Percentiles rank a stretch among this genome's conserved stretches.
Evolutionary conservation across 495 filamentous ascomycete genomes (phyloP).

Genomic region (Xylaria telfairii): DNA sequence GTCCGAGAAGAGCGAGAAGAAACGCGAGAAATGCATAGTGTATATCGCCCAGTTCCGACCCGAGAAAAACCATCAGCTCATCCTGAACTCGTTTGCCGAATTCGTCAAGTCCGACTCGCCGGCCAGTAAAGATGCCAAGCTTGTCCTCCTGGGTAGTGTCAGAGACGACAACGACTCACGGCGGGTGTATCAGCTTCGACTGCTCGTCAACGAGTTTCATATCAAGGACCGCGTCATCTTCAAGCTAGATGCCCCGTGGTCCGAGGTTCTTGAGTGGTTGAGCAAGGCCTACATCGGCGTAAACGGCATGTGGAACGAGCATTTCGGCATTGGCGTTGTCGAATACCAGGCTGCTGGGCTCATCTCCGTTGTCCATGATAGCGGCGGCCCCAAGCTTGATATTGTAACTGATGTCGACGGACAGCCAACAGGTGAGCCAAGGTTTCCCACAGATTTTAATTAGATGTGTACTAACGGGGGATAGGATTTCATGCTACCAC

Average conservation of each 20-base stretch:
- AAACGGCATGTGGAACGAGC: slow-evolving; percentile 99
- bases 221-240: slow-evolving; percentile 86
- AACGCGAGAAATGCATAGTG: slow-evolving; percentile 72
- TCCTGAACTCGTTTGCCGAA: slow-evolving; percentile 81
- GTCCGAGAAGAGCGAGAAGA: slow-evolving; percentile 65
- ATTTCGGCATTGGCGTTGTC: slow-evolving; percentile 97
- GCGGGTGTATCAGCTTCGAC: slow-evolving; percentile 86
- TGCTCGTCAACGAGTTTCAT: slow-evolving; percentile 85
- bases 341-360: slow-evolving; percentile 97
- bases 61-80: slow-evolving; percentile 91
- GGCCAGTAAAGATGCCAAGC: slow-evolving; percentile 61
- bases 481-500: slow-evolving; percentile 84
- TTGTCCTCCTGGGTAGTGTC: slow-evolving; percentile 88
- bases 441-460: neutral
- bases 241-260: slow-evolving; percentile 86
- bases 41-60: slow-evolving; percentile 98
- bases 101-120: slow-evolving; percentile 57
- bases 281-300: slow-evolving; percentile 77
- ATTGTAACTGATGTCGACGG: slow-evolving; percentile 84
- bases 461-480: neutral
- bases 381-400: slow-evolving; percentile 88
- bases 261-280: slow-evolving; percentile 80
- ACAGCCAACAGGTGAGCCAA: slow-evolving; percentile 67
- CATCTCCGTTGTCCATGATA: slow-evolving; percentile 88
- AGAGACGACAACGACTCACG: slow-evolving; percentile 83